These are phyloP conservation scores for Piper longum DNA, from an alignment of 164 flowering plant species.

Conservation along the genomic window DNA sequence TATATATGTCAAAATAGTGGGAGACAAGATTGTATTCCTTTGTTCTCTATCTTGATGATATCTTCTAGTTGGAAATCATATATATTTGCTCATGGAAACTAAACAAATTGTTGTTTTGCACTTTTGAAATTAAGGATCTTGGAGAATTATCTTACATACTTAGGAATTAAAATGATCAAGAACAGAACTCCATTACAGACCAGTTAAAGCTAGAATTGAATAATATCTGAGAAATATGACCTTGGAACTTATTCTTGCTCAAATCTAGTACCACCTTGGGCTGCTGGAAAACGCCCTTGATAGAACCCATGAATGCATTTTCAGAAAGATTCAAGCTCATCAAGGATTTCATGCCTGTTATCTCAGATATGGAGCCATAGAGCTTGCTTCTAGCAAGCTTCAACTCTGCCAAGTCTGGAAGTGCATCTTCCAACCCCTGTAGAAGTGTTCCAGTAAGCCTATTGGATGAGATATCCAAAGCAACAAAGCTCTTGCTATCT, in stretches of 20 bases:
- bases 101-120: too few relatives aligned
- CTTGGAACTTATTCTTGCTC: slow-evolving; percentile 64
- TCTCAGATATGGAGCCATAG: slow-evolving; percentile 40
- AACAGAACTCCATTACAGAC: slow-evolving; percentile 26
- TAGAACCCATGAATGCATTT: slow-evolving; percentile 58
- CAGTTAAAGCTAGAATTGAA: slow-evolving; percentile 39
- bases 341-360: slow-evolving; percentile 34
- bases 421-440: slow-evolving; percentile 44
- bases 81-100: background rate
- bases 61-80: background rate
- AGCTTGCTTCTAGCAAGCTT: slow-evolving; percentile 54
- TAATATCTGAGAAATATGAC: slow-evolving; percentile 57
- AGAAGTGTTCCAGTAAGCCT: slow-evolving; percentile 49
- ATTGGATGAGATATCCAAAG: slow-evolving; percentile 46
- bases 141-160: background rate
- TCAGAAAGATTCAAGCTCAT: slow-evolving; percentile 49
- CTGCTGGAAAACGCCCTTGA: slow-evolving; percentile 33
- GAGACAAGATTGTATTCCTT: background rate
- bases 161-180: background rate
- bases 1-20: background rate
- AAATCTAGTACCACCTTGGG: slow-evolving; percentile 51
- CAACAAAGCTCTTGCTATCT: slow-evolving; percentile 33
- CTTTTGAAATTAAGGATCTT: background rate
- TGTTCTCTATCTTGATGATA: background rate
- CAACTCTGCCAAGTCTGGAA: slow-evolving; percentile 42